A percentile compares a stretch with the other conserved stretches of the same genome.
Conservation (phyloP, 768 basidiomycete species). For the Trametes cingulata region DNA sequence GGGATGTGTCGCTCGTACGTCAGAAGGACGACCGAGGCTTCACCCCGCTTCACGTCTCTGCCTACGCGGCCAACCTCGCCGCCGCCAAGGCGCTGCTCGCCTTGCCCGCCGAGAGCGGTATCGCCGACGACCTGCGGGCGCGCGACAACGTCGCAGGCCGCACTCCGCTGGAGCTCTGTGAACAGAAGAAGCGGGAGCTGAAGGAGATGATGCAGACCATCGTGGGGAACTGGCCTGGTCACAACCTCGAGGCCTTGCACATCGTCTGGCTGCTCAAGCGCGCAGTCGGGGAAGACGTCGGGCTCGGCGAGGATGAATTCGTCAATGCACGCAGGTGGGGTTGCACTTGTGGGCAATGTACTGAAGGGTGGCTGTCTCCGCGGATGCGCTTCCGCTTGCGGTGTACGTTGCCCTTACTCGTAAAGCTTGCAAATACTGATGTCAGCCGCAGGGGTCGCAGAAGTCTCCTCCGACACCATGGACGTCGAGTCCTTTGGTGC, state of each 20-base stretch:
- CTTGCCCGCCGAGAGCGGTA: conserved; percentile 1
- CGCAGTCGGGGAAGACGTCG: conserved; percentile 3
- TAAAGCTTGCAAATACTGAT: not conserved
- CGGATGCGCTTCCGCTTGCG: conserved; percentile 16
- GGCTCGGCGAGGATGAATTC: not conserved
- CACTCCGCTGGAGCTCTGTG: conserved; percentile 17
- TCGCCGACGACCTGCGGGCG: not conserved
- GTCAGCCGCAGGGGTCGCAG: not conserved
- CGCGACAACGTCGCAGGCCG: conserved; percentile 9
- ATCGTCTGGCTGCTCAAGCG: conserved; percentile 6
- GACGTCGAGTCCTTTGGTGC: not conserved
- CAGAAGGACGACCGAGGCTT: conserved; percentile 12
- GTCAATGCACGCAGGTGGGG: not conserved
- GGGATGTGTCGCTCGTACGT: not conserved
- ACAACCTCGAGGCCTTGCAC: not conserved
- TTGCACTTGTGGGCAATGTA: conserved; percentile 17
- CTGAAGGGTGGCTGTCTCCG: conserved; percentile 18
- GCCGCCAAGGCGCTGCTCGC: conserved; percentile 7
- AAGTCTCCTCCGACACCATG: not conserved
- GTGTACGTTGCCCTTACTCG: not conserved
- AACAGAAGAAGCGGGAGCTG: conserved; percentile 1
- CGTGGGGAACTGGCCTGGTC: not conserved
- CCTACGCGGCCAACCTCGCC: not conserved
- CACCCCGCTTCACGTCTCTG: conserved; percentile 22
- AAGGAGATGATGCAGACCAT: conserved; percentile 2